phyloP scores from a whole-genome alignment of 1,284 basidiomycete genomes.

The Crucibulum parvulum region DNA sequence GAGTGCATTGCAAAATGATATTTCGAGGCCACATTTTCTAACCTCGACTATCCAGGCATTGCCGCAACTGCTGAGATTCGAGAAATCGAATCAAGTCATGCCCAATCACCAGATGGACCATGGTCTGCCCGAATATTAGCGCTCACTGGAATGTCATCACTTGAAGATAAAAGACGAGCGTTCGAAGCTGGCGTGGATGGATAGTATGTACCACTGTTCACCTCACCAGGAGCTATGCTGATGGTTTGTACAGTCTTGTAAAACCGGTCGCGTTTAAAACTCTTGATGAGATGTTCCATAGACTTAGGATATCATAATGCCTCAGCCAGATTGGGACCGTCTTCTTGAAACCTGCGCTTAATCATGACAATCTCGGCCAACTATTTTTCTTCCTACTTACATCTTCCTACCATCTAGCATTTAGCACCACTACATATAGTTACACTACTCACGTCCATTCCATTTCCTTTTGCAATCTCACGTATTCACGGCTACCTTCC shows the following conservation, averaged over 20 bases:
- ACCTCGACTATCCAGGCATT: conserved; percentile 55
- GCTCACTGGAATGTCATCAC: conserved; percentile 90
- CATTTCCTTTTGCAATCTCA: too few species aligned
- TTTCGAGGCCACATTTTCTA: neutral
- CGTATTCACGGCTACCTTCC: too few species aligned
- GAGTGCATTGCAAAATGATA: conserved; percentile 14
- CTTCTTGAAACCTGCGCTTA: neutral
- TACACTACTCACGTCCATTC: too few species aligned
- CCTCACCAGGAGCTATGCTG: neutral
- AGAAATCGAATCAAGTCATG: conserved; percentile 70
- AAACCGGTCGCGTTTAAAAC: conserved; percentile 93
- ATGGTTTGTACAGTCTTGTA: conserved; percentile 65
- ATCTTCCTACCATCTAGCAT: too few species aligned
- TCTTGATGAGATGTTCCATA: conserved; percentile 86
- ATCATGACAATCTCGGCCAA: neutral
- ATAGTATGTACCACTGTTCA: conserved; percentile 70
- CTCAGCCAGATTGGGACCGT: neutral
- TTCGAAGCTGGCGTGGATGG: conserved; percentile 95
- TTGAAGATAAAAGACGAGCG: conserved; percentile 91
- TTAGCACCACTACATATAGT: too few species aligned
- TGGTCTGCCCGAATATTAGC: conserved; percentile 79
- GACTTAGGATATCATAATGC: conserved; percentile 66
- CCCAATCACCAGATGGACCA: conserved; percentile 19
- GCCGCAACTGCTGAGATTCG: conserved; percentile 88
- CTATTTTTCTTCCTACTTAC: too few species aligned